Conservation (phyloP, 2,329 filamentous ascomycete genomes). For the Arthroderma uncinatum region DNA sequence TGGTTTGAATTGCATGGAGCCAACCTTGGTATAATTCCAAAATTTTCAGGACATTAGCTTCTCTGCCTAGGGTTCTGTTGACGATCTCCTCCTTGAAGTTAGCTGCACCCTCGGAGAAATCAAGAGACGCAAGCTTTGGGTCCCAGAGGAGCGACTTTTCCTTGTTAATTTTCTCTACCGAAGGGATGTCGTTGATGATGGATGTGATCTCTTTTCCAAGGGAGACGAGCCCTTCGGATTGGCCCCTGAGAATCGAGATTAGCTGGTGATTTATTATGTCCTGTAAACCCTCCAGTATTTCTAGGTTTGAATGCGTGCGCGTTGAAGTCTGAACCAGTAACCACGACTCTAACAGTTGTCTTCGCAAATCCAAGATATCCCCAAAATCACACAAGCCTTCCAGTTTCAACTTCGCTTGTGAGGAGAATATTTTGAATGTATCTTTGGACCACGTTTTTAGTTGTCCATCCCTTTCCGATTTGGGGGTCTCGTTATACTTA, state of each 20-base stretch:
- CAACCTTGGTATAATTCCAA: slow-evolving; percentile 58
- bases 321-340: slow-evolving; percentile 58
- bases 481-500: slow-evolving; percentile 63
- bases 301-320: slow-evolving; percentile 39
- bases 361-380: slow-evolving; percentile 57
- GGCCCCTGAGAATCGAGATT: slow-evolving; percentile 49
- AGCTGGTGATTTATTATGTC: slow-evolving; percentile 58
- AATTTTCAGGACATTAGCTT: slow-evolving; percentile 52
- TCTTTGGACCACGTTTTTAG: slow-evolving; percentile 53
- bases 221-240: slow-evolving; percentile 52
- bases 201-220: slow-evolving; percentile 55
- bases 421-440: slow-evolving; percentile 48
- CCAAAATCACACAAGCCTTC: slow-evolving; percentile 54
- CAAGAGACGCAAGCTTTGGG: slow-evolving; percentile 49
- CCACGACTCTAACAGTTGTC: slow-evolving; percentile 62
- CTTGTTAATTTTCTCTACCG: slow-evolving; percentile 33
- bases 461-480: slow-evolving; percentile 48
- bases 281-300: slow-evolving; percentile 58
- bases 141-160: slow-evolving; percentile 54
- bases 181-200: slow-evolving; percentile 51
- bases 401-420: slow-evolving; percentile 52
- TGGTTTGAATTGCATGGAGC: slow-evolving; percentile 56
- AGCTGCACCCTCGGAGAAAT: slow-evolving; percentile 54
- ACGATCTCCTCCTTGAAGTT: slow-evolving; percentile 59
- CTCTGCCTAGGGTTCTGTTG: slow-evolving; percentile 60